These are phyloP conservation scores for Aspergillus spinulosporus DNA, from an alignment of 2,329 filamentous ascomycete genomes.

Conservation along the genomic window DNA sequence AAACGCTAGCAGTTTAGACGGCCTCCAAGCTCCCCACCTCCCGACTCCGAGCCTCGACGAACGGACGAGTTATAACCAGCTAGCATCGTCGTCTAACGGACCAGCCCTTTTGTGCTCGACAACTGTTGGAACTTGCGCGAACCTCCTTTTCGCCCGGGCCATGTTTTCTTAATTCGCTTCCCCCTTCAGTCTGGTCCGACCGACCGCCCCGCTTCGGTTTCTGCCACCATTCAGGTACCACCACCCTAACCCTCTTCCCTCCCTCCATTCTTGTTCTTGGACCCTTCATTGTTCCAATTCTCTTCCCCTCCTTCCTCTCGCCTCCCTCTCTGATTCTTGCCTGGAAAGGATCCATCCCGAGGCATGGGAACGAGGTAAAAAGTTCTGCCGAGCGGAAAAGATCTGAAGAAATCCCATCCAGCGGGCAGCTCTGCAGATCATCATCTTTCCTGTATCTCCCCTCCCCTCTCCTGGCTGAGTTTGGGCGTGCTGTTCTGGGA, in stretches of 20 bases:
- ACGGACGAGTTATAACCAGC: conserved; percentile 10
- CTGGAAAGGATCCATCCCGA: background rate
- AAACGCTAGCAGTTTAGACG: conserved; percentile 1
- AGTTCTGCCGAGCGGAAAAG: background rate
- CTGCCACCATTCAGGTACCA: conserved; percentile 14
- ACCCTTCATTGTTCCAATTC: conserved; percentile 3
- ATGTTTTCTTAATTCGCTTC: conserved; percentile 12
- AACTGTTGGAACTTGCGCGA: conserved; percentile 5
- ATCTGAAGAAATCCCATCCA: background rate
- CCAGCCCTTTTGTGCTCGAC: background rate
- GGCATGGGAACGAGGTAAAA: conserved; percentile 7
- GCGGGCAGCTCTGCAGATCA: conserved; percentile 23
- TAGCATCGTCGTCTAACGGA: background rate
- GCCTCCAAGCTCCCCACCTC: conserved; percentile 24
- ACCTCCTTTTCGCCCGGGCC: conserved; percentile 19
- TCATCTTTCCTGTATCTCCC: conserved; percentile 21
- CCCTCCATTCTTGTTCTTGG: conserved; percentile 1
- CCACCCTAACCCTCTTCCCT: conserved; percentile 8
- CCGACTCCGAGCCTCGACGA: conserved; percentile 26
- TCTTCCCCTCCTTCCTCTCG: background rate
- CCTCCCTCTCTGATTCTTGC: background rate
- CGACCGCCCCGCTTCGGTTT: conserved; percentile 19
- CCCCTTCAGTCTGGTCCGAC: conserved; percentile 14
- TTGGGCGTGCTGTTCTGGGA: background rate
- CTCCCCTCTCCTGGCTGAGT: conserved; percentile 10